Percentiles rank a stretch among this genome's conserved stretches.
phyloP scores from a whole-genome alignment of 192 early-diverging fungal genomes.

The Entomortierella lignicola region DNA sequence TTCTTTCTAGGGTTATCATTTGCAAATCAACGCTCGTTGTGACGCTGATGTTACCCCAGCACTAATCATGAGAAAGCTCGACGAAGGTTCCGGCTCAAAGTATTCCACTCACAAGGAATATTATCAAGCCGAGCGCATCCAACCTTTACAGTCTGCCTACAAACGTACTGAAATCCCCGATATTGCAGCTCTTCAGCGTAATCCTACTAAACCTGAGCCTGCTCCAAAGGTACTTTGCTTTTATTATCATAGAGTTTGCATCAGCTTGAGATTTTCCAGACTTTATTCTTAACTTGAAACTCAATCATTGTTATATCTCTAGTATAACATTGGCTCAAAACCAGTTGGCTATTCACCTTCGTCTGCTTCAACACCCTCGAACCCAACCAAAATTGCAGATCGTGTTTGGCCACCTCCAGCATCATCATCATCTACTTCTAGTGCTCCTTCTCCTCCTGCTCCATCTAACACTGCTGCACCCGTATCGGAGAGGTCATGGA shows the following conservation, averaged over 20 bases:
- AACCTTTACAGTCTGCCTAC: conserved; percentile 66
- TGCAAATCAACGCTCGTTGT: conserved; percentile 88
- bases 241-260: too few species aligned
- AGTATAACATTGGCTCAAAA: conserved; percentile 32
- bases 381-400: neutral
- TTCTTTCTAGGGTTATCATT: conserved; percentile 74
- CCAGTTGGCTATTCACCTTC: conserved; percentile 7
- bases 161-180: conserved; percentile 68
- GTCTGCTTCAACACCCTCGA: neutral
- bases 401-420: conserved; percentile 1
- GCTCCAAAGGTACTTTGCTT: conserved; percentile 45
- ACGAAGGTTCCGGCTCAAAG: conserved; percentile 88
- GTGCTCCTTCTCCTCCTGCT: conserved; percentile 4
- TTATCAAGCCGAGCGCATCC: conserved; percentile 42
- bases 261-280: too few species aligned
- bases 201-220: conserved; percentile 58
- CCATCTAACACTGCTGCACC: conserved; percentile 14
- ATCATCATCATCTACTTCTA: conserved; percentile 8
- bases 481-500: conserved; percentile 32
- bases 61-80: conserved; percentile 87
- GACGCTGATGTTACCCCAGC: conserved; percentile 85
- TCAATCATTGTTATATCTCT: neutral
- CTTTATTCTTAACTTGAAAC: too few species aligned
- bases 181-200: conserved; percentile 63
- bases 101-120: conserved; percentile 83